Evolutionary conservation across 352 stramenopile species (phyloP).

Genomic region (Blastocystis sp.): DNA sequence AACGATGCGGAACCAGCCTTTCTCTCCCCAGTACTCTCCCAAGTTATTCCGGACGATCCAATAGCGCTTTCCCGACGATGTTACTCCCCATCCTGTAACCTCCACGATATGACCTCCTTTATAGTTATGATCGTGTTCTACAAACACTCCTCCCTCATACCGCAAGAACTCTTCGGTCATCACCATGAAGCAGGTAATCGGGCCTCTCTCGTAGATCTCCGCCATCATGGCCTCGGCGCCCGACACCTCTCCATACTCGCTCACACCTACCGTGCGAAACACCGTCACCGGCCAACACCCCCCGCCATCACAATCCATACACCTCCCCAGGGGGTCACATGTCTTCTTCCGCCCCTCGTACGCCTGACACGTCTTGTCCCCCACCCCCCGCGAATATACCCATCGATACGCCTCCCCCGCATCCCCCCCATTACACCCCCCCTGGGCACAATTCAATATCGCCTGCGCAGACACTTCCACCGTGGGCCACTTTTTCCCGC

Average conservation of each 20-base stretch:
- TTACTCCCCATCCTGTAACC: conserved; percentile 73
- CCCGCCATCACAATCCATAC: conserved; percentile 72
- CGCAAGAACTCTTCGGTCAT: conserved; percentile 68
- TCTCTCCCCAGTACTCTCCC: conserved; percentile 79
- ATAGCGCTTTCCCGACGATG: conserved; percentile 73
- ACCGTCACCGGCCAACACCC: conserved; percentile 70
- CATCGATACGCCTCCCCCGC: conserved; percentile 79
- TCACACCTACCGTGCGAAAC: conserved; percentile 76
- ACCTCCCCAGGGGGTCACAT: conserved; percentile 75
- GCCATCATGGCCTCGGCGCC: conserved; percentile 76
- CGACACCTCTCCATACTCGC: conserved; percentile 75
- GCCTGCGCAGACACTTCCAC: conserved; percentile 72
- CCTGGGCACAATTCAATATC: conserved; percentile 73
- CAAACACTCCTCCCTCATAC: conserved; percentile 72
- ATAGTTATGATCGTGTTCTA: conserved; percentile 73
- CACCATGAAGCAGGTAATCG: conserved; percentile 75
- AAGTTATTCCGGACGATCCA: conserved; percentile 81
- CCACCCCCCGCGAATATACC: conserved; percentile 77
- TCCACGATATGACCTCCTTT: conserved; percentile 76
- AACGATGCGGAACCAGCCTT: conserved; percentile 78
- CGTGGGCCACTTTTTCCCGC: conserved; percentile 60
- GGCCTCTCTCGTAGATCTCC: conserved; percentile 77
- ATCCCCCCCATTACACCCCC: conserved; percentile 80
- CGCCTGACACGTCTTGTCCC: conserved; percentile 82
- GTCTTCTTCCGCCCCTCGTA: conserved; percentile 78